phyloP scores from a whole-genome alignment of 257 asterid species.

The Solanum clarkiae region DNA sequence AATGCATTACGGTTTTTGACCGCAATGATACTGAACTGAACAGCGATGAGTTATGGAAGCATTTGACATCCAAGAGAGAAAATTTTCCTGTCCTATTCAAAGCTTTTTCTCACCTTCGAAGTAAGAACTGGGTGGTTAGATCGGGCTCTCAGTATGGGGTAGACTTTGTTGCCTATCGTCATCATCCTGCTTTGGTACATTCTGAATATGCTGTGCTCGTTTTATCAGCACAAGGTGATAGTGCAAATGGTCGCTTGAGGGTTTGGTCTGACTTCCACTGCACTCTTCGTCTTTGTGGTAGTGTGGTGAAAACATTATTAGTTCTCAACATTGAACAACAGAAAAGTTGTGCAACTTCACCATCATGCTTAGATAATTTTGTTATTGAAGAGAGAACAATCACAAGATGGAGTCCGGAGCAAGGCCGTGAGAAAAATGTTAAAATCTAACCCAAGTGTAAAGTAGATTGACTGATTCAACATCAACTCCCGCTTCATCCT shows the following conservation, averaged over 20 bases:
- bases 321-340: conserved; percentile 25
- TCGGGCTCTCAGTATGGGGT: conserved; percentile 63
- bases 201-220: conserved; percentile 76
- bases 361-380: conserved; percentile 24
- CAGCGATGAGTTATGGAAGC: conserved; percentile 40
- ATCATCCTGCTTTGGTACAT: conserved; percentile 78
- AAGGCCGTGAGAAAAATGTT: conserved; percentile 26
- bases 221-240: conserved; percentile 12
- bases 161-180: conserved; percentile 74
- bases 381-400: conserved; percentile 49
- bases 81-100: conserved; percentile 26
- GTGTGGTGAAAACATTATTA: conserved; percentile 74
- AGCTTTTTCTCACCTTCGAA: conserved; percentile 69
- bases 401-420: conserved; percentile 62
- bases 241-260: conserved; percentile 35
- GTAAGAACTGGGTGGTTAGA: conserved; percentile 73
- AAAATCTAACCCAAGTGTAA: neutral
- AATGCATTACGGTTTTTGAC: conserved; percentile 46
- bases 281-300: conserved; percentile 72
- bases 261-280: conserved; percentile 83
- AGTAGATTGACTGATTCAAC: neutral
- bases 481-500: neutral
- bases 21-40: conserved; percentile 13
- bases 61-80: conserved; percentile 22
- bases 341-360: neutral